Evolutionary conservation across 2,329 filamentous ascomycete genomes (phyloP).

Genomic region (Pseudocercospora musae): DNA sequence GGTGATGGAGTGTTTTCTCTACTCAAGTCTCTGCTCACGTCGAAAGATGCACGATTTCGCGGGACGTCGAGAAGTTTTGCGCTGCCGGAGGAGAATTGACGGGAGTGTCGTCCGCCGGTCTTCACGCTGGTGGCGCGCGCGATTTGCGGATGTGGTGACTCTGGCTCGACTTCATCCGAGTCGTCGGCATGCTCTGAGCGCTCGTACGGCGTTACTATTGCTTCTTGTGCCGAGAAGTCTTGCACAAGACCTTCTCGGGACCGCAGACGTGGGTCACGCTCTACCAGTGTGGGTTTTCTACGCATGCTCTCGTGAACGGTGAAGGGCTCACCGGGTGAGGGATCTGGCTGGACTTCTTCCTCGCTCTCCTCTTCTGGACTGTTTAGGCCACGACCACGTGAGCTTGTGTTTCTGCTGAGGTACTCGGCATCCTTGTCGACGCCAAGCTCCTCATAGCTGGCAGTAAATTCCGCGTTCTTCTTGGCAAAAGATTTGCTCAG

Average conservation of each 20-base stretch:
- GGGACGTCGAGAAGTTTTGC: conserved; percentile 64
- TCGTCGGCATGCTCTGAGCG: conserved; percentile 24
- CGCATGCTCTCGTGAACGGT: conserved; percentile 49
- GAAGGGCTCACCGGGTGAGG: conserved; percentile 21
- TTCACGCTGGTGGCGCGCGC: conserved; percentile 70
- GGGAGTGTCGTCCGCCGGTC: conserved; percentile 58
- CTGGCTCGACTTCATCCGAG: conserved; percentile 21
- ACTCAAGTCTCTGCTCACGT: conserved; percentile 2
- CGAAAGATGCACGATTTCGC: conserved; percentile 6
- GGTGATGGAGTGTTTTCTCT: conserved; percentile 11
- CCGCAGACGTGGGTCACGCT: conserved; percentile 55
- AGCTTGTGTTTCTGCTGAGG: conserved; percentile 42
- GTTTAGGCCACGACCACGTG: conserved; percentile 18
- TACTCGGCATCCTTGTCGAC: conserved; percentile 67
- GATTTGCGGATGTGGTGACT: conserved; percentile 34
- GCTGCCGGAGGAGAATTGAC: conserved; percentile 74
- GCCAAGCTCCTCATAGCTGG: conserved; percentile 62
- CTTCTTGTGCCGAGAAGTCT: conserved; percentile 44
- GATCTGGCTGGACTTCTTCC: conserved; percentile 13
- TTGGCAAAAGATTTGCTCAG: conserved; percentile 47
- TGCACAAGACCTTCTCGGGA: conserved; percentile 60
- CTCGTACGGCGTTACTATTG: conserved; percentile 16
- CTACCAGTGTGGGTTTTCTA: conserved; percentile 63
- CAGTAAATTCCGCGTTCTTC: conserved; percentile 52
- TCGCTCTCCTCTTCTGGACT: conserved; percentile 43